Conservation (phyloP, 139 green algal genomes). For the Volvox reticuliferus region DNA sequence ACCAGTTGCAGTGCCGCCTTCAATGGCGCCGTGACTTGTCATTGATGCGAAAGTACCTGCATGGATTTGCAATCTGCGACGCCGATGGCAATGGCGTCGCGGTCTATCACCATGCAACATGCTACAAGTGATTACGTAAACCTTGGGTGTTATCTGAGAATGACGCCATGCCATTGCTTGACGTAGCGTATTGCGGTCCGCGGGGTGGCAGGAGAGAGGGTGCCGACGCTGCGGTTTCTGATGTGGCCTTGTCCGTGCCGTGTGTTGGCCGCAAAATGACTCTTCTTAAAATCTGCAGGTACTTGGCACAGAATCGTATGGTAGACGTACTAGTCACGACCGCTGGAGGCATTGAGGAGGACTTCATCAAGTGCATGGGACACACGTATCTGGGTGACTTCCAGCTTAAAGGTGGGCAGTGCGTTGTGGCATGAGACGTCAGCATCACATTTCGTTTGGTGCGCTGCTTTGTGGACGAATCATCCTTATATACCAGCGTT, state of each 20-base stretch:
- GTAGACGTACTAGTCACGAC: slow-evolving; percentile 98
- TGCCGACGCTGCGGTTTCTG: no score
- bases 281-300: slow-evolving; percentile 55
- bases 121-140: no score
- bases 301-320: slow-evolving; percentile 89
- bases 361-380: slow-evolving; percentile 98
- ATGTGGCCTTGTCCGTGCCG: no score
- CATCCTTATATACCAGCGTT: no score
- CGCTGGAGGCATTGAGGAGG: slow-evolving; percentile 97
- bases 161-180: no score
- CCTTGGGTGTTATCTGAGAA: no score
- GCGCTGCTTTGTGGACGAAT: no score
- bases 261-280: no score
- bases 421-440: no score
- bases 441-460: no score
- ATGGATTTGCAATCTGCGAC: slow-evolving; percentile 31
- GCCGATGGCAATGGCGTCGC: not conserved
- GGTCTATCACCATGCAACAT: slow-evolving; percentile 26
- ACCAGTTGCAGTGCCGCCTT: not conserved
- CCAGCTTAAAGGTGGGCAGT: slow-evolving; percentile 64
- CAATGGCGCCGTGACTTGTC: slow-evolving; percentile 30
- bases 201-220: no score
- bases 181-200: no score
- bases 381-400: slow-evolving; percentile 97
- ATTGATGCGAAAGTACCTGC: slow-evolving; percentile 4